phyloP scores from a whole-genome alignment of 2,329 filamentous ascomycete species.

The Aspergillus pseudoterreus region DNA sequence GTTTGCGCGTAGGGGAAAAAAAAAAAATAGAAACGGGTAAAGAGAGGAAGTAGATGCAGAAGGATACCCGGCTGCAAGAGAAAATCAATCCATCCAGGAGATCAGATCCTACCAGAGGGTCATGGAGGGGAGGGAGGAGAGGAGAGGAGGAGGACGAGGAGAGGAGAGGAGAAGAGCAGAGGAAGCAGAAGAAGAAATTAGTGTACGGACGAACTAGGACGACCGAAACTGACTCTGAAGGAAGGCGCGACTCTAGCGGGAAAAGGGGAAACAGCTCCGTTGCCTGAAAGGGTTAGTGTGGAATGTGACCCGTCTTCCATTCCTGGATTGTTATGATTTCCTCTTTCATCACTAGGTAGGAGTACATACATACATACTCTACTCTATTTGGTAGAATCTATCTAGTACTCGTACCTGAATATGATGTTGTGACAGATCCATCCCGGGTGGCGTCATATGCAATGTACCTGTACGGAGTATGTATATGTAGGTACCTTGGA shows the following conservation, averaged over 20 bases:
- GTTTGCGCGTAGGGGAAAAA: constrained; percentile 1
- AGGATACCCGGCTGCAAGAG: constrained; percentile 1
- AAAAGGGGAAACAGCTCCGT: constrained; percentile 8
- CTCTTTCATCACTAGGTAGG: too few relatives aligned
- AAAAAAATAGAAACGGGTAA: constrained; percentile 7
- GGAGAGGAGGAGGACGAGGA: constrained; percentile 6
- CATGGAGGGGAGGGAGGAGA: constrained; percentile 15
- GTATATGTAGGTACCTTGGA: too few relatives aligned
- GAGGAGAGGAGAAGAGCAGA: constrained; percentile 6
- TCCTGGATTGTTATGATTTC: background rate
- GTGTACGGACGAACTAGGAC: constrained; percentile 11
- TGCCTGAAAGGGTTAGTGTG: background rate
- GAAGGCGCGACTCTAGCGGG: constrained; percentile 15
- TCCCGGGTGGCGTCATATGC: too few relatives aligned
- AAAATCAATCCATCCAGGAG: constrained; percentile 16
- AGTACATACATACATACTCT: too few relatives aligned
- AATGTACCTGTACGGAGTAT: too few relatives aligned
- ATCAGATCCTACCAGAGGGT: constrained; percentile 26
- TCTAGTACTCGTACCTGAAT: too few relatives aligned
- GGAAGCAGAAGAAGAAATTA: constrained; percentile 9
- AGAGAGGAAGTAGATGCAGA: constrained; percentile 10
- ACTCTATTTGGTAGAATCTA: too few relatives aligned
- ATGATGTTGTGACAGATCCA: too few relatives aligned
- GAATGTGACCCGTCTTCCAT: constrained; percentile 1
- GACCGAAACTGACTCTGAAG: background rate